Conservation (phyloP, 176 grass and related monocot species). For the Canna indica region DNA sequence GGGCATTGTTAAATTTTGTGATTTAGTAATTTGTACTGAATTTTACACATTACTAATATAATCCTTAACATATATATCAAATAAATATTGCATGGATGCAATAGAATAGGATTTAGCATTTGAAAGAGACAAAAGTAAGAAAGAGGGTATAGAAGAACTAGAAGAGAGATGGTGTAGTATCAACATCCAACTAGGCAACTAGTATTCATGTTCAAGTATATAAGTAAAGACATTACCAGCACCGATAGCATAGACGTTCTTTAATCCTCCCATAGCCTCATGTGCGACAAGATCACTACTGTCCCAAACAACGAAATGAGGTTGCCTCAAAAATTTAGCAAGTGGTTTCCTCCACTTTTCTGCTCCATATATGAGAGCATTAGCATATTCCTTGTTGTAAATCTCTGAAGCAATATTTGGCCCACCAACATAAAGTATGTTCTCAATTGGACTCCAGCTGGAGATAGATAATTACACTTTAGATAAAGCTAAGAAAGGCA, state of each 20-base stretch:
- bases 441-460: slow-evolving; percentile 83
- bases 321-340: slow-evolving; percentile 94
- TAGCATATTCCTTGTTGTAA: slow-evolving; percentile 98
- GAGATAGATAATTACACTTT: slow-evolving; percentile 15
- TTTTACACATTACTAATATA: background rate
- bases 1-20: too few species aligned
- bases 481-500: slow-evolving; percentile 1
- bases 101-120: too few species aligned
- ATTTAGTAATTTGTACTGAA: too few species aligned
- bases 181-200: background rate
- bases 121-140: too few species aligned
- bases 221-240: slow-evolving; percentile 52
- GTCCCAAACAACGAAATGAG: slow-evolving; percentile 99
- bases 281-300: slow-evolving; percentile 88
- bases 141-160: background rate
- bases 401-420: slow-evolving; percentile 97
- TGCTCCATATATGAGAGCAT: slow-evolving; percentile 85
- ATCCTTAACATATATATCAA: background rate
- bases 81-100: too few species aligned
- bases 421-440: slow-evolving; percentile 95
- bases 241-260: slow-evolving; percentile 96
- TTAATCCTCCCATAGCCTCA: slow-evolving; percentile 96
- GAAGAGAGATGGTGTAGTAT: slow-evolving; percentile 1
- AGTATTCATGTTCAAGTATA: slow-evolving; percentile 6
- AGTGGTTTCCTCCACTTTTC: slow-evolving; percentile 95